Evolutionary conservation across 805 yeast species (phyloP), one percentile per base, ranked within the genome.

Genomic region (Ogataea corticis): DNA sequence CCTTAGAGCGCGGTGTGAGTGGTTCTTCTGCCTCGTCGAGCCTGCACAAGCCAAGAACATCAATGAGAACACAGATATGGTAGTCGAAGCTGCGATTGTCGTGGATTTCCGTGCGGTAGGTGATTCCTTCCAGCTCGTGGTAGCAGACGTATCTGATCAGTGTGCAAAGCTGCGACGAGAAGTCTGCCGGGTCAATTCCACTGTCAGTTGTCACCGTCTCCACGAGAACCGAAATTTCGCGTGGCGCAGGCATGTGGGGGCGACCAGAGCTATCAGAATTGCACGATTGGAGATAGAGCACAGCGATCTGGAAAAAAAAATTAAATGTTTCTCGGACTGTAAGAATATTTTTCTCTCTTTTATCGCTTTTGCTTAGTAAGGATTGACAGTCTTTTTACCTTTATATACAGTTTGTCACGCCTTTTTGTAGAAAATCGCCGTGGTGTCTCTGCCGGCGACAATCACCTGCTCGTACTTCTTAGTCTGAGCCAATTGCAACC

Each of bases 381-480:
- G n/a, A n/a, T n/a, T n/a, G n/a, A 16, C 34, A 17, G 36, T 15
- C 11, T 16, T 28, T n/a, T 28, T 6, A 11, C 27, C 3, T 12
- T 23, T 15, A 16, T 17, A 15, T 17, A 17, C 35, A 18, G 14
- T 12, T 3, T 30, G 7, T 27, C 23, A 40, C 7, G 31, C 13
- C 38, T 34, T 51, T 47, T 66, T 71, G 68, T 85, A 87, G 65
- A 66, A 86, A 25, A 87, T 71, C 33, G 85, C 91, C 28, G 86
- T 76, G 31, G 79, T 68, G 39, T 72, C 72, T 10, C 69, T 77
- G 7, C 91, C 90, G 4, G 91, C 85, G 33, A 73, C 75, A 7
- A 84, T 58, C 3, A 70, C 78, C 63, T 85, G 91, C 42, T 76
- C 75, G 7, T 71, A 70, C 3, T 56, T 60, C 14, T 56, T 54